Evolutionary conservation across 768 basidiomycete genomes (phyloP), one percentile per base, ranked within the genome.

Genomic region (Mycena maculata): DNA sequence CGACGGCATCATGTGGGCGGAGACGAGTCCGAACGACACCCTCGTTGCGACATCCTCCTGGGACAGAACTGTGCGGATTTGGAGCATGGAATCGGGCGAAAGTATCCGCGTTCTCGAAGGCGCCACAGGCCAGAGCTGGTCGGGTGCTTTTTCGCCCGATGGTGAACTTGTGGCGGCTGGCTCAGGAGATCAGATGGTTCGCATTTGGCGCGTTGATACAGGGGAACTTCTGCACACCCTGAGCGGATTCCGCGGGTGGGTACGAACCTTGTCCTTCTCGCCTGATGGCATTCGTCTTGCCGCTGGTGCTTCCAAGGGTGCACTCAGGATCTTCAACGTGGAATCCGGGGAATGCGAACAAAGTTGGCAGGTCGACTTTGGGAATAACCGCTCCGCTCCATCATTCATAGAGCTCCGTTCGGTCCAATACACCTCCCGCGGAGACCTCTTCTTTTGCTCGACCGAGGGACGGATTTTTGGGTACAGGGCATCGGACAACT

Each of bases 121-220:
- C 33, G 39, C 63, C 27, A 56, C 25, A 7, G 44, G 28, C 25
- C 65, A 72, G 50, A 60, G 48, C 45, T 70, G 68, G 71, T 10
- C 31, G 12, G 73, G 60, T 16, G 71, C 73, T 0, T 73, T 72
- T 28, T 74, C 74, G 13, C 69, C 72, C 13, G 69, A 73, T 27
- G 71, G 75, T 12, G 42, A 33, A 18, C 65, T 67, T 23, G 33
- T 76, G 50, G 72, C 69, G 3, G 70, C 67, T 4, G 74, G 74
- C 1, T 49, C 59, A 6, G 69, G 60, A 3, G 73, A 76, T 50
- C 7, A 27, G 30, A 52, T 28, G 16, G 62, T 69, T 25, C 71
- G 69, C 18, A 45, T 73, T 15, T 76, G 72, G 74, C 39, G 68
- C 42, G 57, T 63, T 31, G 59, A 54, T 10, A 65, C 70, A 5